These are phyloP conservation scores for Thielaviopsis musarum DNA, from an alignment of 2,329 filamentous ascomycete genomes.

Conservation along the genomic window DNA sequence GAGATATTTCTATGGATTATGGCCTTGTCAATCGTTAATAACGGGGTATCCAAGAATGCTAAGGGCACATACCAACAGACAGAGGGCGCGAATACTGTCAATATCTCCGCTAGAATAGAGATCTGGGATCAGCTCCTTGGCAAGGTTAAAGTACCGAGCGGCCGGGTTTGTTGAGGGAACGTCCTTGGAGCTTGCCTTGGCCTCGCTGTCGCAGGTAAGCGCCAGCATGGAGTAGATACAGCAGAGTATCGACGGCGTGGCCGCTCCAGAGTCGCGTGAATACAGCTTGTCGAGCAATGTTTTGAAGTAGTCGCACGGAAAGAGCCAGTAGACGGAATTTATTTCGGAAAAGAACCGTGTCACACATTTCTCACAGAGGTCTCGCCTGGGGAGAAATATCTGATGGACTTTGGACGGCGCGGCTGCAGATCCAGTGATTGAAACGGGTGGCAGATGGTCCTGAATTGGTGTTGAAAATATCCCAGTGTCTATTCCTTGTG, in stretches of 20 bases:
- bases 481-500: not conserved
- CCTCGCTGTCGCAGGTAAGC: conserved; percentile 17
- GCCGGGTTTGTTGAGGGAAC: conserved; percentile 9
- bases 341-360: conserved; percentile 17
- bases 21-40: not conserved
- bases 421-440: not conserved
- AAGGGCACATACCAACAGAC: conserved; percentile 14
- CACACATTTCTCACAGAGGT: conserved; percentile 17
- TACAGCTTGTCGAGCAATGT: conserved; percentile 16
- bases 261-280: conserved; percentile 15
- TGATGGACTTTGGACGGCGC: conserved; percentile 14
- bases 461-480: not conserved
- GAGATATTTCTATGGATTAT: conserved; percentile 11
- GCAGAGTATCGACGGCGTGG: conserved; percentile 16
- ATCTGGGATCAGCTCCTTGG: conserved; percentile 15
- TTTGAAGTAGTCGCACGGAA: conserved; percentile 17
- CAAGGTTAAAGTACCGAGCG: conserved; percentile 15
- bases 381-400: conserved; percentile 16
- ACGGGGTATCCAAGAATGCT: not conserved
- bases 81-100: conserved; percentile 17
- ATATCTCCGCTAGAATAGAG: conserved; percentile 17
- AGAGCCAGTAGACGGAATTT: conserved; percentile 18
- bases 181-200: conserved; percentile 6
- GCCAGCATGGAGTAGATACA: conserved; percentile 17
- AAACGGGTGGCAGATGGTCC: not conserved